Conservation (phyloP, 2,329 filamentous ascomycete genomes). For the Mariannaea sp. region DNA sequence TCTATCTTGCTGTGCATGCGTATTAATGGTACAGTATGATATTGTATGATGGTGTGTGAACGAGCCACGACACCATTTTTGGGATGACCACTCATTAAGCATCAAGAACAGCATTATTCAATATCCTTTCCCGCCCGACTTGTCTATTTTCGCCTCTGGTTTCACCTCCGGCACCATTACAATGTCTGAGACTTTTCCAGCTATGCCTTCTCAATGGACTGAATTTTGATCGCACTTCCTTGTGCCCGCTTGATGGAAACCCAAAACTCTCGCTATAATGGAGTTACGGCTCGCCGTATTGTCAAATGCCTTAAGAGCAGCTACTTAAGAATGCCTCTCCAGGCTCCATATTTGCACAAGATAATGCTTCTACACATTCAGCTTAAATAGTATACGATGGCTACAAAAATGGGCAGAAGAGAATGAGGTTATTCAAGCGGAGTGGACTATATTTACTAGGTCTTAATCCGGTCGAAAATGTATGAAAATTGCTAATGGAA, state of each 20-base stretch:
- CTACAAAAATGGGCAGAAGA: not conserved
- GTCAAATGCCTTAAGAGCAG: not conserved
- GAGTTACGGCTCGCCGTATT: not conserved
- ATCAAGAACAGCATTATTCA: too few relatives aligned
- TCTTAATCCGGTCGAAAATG: slow-evolving; percentile 16
- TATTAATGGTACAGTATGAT: too few relatives aligned
- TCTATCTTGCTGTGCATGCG: too few relatives aligned
- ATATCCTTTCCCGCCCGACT: too few relatives aligned
- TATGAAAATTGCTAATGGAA: slow-evolving; percentile 6
- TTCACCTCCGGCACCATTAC: too few relatives aligned
- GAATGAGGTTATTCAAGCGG: not conserved
- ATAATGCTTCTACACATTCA: not conserved
- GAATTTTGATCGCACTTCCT: not conserved
- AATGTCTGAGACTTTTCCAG: too few relatives aligned
- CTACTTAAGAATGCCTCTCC: not conserved
- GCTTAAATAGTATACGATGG: not conserved
- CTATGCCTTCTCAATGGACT: too few relatives aligned
- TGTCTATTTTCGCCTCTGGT: too few relatives aligned
- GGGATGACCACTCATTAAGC: too few relatives aligned
- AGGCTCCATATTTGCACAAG: not conserved
- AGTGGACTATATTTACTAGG: slow-evolving; percentile 14
- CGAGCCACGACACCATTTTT: too few relatives aligned
- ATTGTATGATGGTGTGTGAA: too few relatives aligned
- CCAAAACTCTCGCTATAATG: not conserved
- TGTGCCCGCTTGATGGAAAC: not conserved